Evolutionary conservation across 164 flowering plant genomes (phyloP), one percentile per base, ranked within the genome.

Genomic region (Brasenia schreberi): DNA sequence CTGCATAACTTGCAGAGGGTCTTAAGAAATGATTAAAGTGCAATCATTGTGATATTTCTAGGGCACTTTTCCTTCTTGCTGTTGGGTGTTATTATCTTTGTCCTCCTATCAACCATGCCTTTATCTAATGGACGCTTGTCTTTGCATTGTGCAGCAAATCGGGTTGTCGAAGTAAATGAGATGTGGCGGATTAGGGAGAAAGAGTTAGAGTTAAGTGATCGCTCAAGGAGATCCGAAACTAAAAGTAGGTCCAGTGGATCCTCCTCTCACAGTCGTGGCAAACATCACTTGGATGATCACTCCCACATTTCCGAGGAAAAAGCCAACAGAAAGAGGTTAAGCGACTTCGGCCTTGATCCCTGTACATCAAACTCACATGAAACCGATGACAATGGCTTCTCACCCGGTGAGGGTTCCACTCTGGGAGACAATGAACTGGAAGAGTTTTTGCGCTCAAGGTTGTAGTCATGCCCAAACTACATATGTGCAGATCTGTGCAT

Each of bases 111-210:
- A 45, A 49, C 56, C 56, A 9, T 49, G 56, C 9, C 10, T 49
- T 49, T 49, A 49, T 49, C 10, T 2, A 49, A 49, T 49, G 56
- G 56, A 49, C 16, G 10, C 16, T 49, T 9, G 10, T 49, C 12
- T 49, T 49, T 61, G 63, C 17, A 12, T 58, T 58, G 49, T 74
- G 23, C 81, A 94, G 99, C 93, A 23, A 94, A 94, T 72, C 79
- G 84, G 77, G 83, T 81, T 74, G 93, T 78, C 65, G 99, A 94
- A 79, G 84, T 89, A 18, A 84, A 82, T 78, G 96, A 94, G 79
- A 88, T 94, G 97, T 91, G 99, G 99, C 77, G 82, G 56, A 65
- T 74, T 7, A 83, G 93, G 65, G 81, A 85, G 71, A 94, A 87
- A 70, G 97, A 94, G 78, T 62, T 72, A 43, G 92, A 89, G 75